Base-by-base conservation (phyloP, 768 basidiomycete genomes). In the Cystobasidium tubakii region DNA sequence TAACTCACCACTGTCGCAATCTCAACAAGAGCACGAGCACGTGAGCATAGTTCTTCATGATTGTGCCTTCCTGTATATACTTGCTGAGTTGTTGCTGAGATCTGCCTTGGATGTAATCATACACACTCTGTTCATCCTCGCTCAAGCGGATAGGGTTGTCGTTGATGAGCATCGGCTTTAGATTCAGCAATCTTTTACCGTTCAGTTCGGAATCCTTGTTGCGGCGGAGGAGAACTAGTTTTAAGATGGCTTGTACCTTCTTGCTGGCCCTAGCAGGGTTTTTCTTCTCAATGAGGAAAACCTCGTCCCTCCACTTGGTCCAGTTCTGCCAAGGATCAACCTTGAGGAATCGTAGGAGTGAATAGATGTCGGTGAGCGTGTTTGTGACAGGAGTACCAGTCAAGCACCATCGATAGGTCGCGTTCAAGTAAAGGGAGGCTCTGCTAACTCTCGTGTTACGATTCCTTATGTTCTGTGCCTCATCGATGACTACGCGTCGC, bases 351-450 rank as follows among this genome's bases (percentile, higher is more conserved):
- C 66, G 66, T 17, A 67, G 17, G 66, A 67, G 66, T 19, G 42
- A 42, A 31, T 67, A 67, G 7, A 67, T 33, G 33, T 67, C 66
- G n/a, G 39, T 53, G 23, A 67, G 50, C 10, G 39, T 50, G 50
- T 90, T 89, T 0, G 88, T 89, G 12, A 89, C 85, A 0, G 89
- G 88, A 0, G 89, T 89, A 42, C 89, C 88, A 63, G 73, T 77
- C 66, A 78, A 72, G 17, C 73, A 85, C 90, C 90, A 90, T 44
- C 88, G 84, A 78, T 87, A 85, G 21, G 77, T 83, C 0, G 86
- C 76, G 13, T 83, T 80, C 19, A 91, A 80, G 15, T 86, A 84
- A 12, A 84, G 84, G 17, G 87, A 85, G 1, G 86, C 85, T 21
- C 85, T 83, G 21, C 87, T 86, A 50, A 82, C 82, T 46, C 86